Conservation (phyloP, 257 asterid species). For the Jasminum sambac region DNA sequence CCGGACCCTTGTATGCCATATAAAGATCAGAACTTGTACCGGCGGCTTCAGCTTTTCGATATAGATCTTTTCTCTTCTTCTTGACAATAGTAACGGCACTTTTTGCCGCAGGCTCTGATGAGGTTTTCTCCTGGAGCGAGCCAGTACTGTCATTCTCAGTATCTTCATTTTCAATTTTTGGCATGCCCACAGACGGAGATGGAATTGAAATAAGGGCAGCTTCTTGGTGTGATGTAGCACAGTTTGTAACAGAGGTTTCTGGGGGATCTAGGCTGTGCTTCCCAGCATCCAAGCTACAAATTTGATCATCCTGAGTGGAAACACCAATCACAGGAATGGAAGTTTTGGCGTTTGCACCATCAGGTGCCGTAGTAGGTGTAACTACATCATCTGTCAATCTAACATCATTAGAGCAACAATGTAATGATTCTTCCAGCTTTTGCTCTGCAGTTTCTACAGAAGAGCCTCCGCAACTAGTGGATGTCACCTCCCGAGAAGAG, state of each 20-base stretch:
- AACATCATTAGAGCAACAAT: slow-evolving; percentile 22
- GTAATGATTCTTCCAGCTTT: slow-evolving; percentile 23
- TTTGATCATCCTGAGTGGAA: slow-evolving; percentile 22
- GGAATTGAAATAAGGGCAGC: slow-evolving; percentile 21
- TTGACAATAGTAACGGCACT: slow-evolving; percentile 13
- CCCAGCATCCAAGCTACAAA: slow-evolving; percentile 2
- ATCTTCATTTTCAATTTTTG: slow-evolving; percentile 26
- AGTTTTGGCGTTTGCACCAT: slow-evolving; percentile 5
- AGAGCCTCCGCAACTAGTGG: slow-evolving; percentile 5
- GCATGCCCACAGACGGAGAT: slow-evolving; percentile 26
- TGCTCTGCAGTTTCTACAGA: slow-evolving; percentile 13
- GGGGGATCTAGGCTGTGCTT: slow-evolving; percentile 8
- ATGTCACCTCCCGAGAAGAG: slow-evolving; percentile 15
- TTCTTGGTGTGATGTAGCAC: slow-evolving; percentile 22
- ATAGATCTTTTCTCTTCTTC: slow-evolving; percentile 24
- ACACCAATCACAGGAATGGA: slow-evolving; percentile 12
- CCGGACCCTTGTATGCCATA: slow-evolving; percentile 29
- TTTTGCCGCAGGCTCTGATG: slow-evolving; percentile 28
- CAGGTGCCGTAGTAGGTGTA: slow-evolving; percentile 15
- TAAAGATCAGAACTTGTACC: slow-evolving; percentile 27
- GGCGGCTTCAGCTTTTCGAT: slow-evolving; percentile 32
- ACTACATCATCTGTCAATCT: slow-evolving; percentile 20
- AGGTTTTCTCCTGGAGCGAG: slow-evolving; percentile 31
- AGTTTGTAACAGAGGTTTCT: slow-evolving; percentile 23
- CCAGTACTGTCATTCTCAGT: slow-evolving; percentile 17